Percentiles rank a stretch among this genome's conserved stretches.
These are phyloP conservation scores for Solanum chmielewskii DNA, from an alignment of 257 asterid species.

Conservation along the genomic window DNA sequence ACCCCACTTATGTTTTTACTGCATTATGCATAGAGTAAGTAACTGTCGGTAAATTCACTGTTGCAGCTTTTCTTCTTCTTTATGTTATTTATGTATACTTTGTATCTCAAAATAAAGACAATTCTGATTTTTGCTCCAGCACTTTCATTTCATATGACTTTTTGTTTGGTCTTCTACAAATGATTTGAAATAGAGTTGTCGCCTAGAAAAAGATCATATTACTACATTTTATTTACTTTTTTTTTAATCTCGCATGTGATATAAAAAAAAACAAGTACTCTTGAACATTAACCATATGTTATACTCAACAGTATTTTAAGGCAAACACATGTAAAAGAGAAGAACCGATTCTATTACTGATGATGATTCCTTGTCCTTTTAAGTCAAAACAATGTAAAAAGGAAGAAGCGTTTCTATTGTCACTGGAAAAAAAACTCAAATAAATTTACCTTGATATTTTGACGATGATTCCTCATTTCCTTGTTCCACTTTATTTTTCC, in stretches of 20 bases:
- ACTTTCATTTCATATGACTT: neutral
- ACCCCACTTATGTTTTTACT: neutral
- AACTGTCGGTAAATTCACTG: neutral
- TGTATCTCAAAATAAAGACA: neutral
- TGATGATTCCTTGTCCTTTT: neutral
- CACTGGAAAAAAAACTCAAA: neutral
- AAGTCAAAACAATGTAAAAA: neutral
- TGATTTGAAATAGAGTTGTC: neutral
- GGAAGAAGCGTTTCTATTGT: neutral
- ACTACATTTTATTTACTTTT: neutral
- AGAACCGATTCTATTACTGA: neutral
- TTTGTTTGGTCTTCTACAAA: neutral
- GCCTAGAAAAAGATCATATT: neutral
- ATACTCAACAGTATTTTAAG: neutral
- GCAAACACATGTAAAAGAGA: neutral
- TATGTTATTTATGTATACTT: neutral
- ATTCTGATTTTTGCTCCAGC: neutral
- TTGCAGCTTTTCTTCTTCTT: neutral
- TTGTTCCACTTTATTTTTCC: neutral
- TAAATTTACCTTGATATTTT: neutral
- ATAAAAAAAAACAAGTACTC: neutral
- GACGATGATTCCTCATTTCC: neutral
- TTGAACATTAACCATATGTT: neutral
- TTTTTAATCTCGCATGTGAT: neutral
- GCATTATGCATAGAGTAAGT: neutral